A percentile compares a stretch with the other conserved stretches of the same genome.
These are phyloP conservation scores for Styphnolobium japonicum DNA, from an alignment of 306 rosid genomes.

Conservation along the genomic window DNA sequence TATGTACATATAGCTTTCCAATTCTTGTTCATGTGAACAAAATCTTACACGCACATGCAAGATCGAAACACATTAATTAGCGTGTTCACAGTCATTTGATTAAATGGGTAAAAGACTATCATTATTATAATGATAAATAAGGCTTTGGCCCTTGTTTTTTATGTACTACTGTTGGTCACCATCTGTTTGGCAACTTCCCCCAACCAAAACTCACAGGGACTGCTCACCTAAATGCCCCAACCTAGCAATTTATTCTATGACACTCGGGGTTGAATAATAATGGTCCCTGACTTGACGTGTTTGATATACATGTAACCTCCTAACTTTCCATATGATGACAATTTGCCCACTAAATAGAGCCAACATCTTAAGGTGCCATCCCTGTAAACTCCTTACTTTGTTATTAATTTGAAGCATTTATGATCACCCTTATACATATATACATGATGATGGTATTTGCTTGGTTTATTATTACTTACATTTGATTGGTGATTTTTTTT, in stretches of 20 bases:
- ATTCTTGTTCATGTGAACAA: constrained; percentile 11
- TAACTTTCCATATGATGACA: background rate
- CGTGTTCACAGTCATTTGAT: background rate
- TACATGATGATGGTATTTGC: background rate
- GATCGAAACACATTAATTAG: background rate
- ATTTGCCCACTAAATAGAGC: background rate
- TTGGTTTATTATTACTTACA: too few relatives aligned
- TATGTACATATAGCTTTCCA: background rate
- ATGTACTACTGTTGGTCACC: background rate
- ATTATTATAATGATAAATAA: background rate
- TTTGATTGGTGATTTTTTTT: too few relatives aligned
- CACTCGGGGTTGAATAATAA: background rate
- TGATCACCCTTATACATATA: background rate
- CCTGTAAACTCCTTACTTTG: background rate
- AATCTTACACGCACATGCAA: constrained; percentile 20
- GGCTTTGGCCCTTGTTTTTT: background rate
- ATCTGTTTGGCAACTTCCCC: background rate
- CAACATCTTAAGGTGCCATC: background rate
- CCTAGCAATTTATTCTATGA: background rate
- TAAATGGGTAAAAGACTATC: background rate
- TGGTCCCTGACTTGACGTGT: constrained; percentile 1
- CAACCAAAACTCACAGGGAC: constrained; percentile 17
- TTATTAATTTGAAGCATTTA: background rate
- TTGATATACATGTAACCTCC: background rate
- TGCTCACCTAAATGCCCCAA: constrained; percentile 18